A percentile compares a stretch with the other conserved stretches of the same genome.
Conservation (phyloP, 2,329 filamentous ascomycete genomes). For the Ustulina deusta region DNA sequence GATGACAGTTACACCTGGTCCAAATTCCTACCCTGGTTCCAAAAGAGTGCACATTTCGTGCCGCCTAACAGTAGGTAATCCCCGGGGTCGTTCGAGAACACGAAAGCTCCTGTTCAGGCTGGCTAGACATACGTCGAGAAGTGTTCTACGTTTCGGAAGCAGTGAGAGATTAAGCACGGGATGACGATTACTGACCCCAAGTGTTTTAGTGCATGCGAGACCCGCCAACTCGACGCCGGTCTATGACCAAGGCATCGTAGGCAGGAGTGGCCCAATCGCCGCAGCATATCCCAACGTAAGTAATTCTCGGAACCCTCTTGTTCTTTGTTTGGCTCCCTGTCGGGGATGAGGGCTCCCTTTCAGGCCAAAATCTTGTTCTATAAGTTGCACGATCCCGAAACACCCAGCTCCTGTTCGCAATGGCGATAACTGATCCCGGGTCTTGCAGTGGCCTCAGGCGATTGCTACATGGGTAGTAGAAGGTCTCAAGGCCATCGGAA, state of each 20-base stretch:
- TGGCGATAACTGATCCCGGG: background rate
- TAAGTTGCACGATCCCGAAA: background rate
- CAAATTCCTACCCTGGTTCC: conserved; percentile 45
- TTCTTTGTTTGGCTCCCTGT: background rate
- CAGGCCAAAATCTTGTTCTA: no score
- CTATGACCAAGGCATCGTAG: conserved; percentile 50
- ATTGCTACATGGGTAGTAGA: conserved; percentile 55
- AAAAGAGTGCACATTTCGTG: conserved; percentile 46
- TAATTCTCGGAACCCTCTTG: background rate
- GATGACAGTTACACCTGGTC: conserved; percentile 46
- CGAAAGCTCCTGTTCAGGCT: background rate
- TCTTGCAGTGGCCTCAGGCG: conserved; percentile 50
- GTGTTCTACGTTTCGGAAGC: background rate
- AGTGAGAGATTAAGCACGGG: background rate
- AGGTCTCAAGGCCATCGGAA: conserved; percentile 56
- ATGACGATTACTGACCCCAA: conserved; percentile 13
- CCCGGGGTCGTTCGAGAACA: background rate
- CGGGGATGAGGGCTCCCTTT: background rate
- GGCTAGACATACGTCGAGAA: background rate
- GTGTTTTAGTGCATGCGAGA: conserved; percentile 35
- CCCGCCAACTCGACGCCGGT: conserved; percentile 46
- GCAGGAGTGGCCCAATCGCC: conserved; percentile 54
- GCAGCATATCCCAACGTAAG: conserved; percentile 55
- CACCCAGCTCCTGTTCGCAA: background rate
- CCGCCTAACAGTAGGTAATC: conserved; percentile 39